phyloP scores from a whole-genome alignment of 1,139 yeast species.

The Suhomyces wounanorum region DNA sequence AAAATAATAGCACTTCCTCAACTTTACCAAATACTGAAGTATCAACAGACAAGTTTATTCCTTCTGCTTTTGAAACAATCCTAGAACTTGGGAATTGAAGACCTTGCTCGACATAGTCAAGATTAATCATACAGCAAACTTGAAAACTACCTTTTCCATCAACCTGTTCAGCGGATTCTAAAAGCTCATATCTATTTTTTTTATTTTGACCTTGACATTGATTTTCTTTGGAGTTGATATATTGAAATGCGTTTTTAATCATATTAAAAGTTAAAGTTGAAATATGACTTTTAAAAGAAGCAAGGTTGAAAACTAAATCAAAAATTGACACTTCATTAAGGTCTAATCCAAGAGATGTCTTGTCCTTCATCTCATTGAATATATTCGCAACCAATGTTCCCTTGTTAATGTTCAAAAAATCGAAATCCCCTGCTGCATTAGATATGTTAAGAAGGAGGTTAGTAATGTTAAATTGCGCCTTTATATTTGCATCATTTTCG shows the following conservation, averaged over 20 bases:
- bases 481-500: constrained; percentile 3
- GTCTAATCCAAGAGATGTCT: constrained; percentile 16
- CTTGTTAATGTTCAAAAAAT: constrained; percentile 19
- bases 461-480: constrained; percentile 8
- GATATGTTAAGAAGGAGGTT: constrained; percentile 12
- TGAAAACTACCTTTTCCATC: not conserved
- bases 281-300: constrained; percentile 26
- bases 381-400: constrained; percentile 13
- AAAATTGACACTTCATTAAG: constrained; percentile 14
- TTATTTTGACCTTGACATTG: not conserved
- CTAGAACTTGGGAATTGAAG: constrained; percentile 9
- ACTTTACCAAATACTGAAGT: constrained; percentile 9
- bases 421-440: constrained; percentile 14
- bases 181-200: not conserved
- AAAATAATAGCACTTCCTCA: constrained; percentile 12
- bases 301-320: constrained; percentile 24
- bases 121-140: constrained; percentile 11
- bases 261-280: constrained; percentile 21
- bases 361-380: constrained; percentile 13
- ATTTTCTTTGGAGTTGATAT: not conserved
- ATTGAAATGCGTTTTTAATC: constrained; percentile 7
- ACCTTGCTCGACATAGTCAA: constrained; percentile 20
- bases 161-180: not conserved
- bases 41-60: constrained; percentile 8
- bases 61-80: constrained; percentile 7